These are phyloP conservation scores for Fomitopsis betulina DNA, from an alignment of 1,284 basidiomycete species.

Conservation along the genomic window DNA sequence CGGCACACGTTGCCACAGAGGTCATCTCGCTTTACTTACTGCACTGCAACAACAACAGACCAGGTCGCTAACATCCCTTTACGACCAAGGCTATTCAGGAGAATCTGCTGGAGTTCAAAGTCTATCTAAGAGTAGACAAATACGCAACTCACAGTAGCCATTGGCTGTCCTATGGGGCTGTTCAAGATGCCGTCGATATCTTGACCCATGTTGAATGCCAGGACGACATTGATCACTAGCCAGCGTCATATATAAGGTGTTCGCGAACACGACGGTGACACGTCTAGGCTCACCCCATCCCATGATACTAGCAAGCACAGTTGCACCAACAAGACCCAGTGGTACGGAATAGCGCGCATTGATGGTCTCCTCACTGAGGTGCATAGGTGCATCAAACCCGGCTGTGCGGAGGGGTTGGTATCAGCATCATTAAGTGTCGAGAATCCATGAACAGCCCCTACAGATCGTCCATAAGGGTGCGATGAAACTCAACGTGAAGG, in stretches of 20 bases:
- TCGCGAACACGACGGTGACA: too few relatives aligned
- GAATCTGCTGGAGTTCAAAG: constrained; percentile 38
- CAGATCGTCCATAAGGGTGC: constrained; percentile 64
- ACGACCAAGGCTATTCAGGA: constrained; percentile 63
- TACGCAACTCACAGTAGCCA: constrained; percentile 6
- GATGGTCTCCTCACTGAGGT: constrained; percentile 61
- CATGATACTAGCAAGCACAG: constrained; percentile 53
- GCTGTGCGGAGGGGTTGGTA: not conserved
- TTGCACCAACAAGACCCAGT: constrained; percentile 65
- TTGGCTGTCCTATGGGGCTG: constrained; percentile 60
- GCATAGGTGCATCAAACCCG: constrained; percentile 7
- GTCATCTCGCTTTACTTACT: constrained; percentile 36
- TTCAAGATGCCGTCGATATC: constrained; percentile 52
- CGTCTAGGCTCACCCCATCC: constrained; percentile 53
- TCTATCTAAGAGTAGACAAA: too few relatives aligned
- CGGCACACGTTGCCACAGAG: not conserved
- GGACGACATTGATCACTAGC: constrained; percentile 42
- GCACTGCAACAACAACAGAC: constrained; percentile 60
- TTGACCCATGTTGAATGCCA: constrained; percentile 64
- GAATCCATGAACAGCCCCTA: constrained; percentile 3
- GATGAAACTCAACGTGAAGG: constrained; percentile 73
- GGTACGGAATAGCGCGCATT: constrained; percentile 75
- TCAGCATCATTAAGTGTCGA: too few relatives aligned
- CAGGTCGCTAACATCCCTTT: constrained; percentile 59
- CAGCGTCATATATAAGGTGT: not conserved